These are phyloP conservation scores for Annulohypoxylon bovei DNA, from an alignment of 495 filamentous ascomycete genomes.

Conservation along the genomic window DNA sequence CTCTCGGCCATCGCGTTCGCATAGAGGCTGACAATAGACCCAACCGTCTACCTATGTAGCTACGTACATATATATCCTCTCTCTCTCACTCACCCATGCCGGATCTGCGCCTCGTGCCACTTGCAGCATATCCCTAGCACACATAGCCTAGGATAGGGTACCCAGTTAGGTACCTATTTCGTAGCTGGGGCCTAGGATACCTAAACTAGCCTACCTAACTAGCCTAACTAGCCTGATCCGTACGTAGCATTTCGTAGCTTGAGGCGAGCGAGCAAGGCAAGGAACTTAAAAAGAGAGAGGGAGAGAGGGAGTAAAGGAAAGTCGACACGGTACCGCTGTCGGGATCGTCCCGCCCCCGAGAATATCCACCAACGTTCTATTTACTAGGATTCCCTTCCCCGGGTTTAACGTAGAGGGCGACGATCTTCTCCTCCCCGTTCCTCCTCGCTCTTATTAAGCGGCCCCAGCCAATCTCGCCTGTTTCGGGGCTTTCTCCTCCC, in stretches of 20 bases:
- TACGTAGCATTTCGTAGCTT: slow-evolving; percentile 30
- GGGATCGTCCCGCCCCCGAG: slow-evolving; percentile 38
- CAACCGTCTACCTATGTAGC: not conserved
- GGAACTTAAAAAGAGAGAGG: not conserved
- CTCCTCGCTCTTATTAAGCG: slow-evolving; percentile 36
- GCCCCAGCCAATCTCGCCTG: slow-evolving; percentile 30
- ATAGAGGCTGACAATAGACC: slow-evolving; percentile 11
- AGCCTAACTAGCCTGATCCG: slow-evolving; percentile 28
- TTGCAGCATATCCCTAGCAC: slow-evolving; percentile 35
- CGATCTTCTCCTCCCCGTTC: slow-evolving; percentile 24
- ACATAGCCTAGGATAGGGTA: slow-evolving; percentile 31
- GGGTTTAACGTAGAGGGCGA: slow-evolving; percentile 38
- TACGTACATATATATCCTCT: not conserved
- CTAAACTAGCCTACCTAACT: slow-evolving; percentile 23
- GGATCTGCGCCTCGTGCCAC: slow-evolving; percentile 40
- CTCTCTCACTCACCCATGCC: slow-evolving; percentile 16
- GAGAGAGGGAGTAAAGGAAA: not conserved
- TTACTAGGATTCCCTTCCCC: slow-evolving; percentile 38
- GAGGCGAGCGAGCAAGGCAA: slow-evolving; percentile 13
- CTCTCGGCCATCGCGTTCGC: not conserved
- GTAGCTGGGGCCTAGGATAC: slow-evolving; percentile 27
- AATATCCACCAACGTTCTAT: slow-evolving; percentile 33
- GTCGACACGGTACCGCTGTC: slow-evolving; percentile 28
- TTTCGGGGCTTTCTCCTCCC: slow-evolving; percentile 16
- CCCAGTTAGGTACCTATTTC: slow-evolving; percentile 32